A percentile compares a stretch with the other conserved stretches of the same genome.
These are phyloP conservation scores for Boletellus ananas DNA, from an alignment of 768 basidiomycete species.

Conservation along the genomic window DNA sequence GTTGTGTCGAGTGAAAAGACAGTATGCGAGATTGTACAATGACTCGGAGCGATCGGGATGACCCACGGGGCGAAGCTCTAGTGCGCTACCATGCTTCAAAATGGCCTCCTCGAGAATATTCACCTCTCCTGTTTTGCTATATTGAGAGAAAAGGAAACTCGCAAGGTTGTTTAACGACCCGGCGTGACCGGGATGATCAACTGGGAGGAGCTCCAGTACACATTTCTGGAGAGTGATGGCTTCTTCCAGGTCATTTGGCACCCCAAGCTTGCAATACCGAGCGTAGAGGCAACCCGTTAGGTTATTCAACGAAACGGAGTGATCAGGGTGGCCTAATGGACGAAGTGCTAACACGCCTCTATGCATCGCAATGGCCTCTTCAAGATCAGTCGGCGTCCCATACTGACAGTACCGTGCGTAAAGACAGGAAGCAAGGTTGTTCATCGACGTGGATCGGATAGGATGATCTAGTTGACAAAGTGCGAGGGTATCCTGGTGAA, in stretches of 20 bases:
- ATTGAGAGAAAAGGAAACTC: not conserved
- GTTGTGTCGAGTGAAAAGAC: conserved; percentile 5
- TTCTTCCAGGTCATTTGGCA: not conserved
- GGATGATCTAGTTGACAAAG: not conserved
- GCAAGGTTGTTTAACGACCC: not conserved
- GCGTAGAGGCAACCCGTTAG: not conserved
- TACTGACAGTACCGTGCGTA: not conserved
- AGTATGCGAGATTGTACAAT: conserved; percentile 14
- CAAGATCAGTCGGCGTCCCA: not conserved
- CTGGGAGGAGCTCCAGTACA: not conserved
- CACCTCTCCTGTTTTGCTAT: not conserved
- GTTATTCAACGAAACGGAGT: not conserved
- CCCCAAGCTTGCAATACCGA: not conserved
- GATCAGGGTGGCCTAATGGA: not conserved
- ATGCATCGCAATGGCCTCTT: not conserved
- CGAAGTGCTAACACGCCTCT: not conserved
- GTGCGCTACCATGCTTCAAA: not conserved
- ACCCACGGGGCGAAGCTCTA: not conserved
- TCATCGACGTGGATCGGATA: not conserved
- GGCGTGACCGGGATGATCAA: not conserved
- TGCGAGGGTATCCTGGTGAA: not conserved
- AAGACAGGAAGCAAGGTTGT: not conserved
- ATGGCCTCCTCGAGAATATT: not conserved
- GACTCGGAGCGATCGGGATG: conserved; percentile 2
- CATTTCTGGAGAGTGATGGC: not conserved